Evolutionary conservation across 2,329 filamentous ascomycete genomes (phyloP).

Genomic region (Ophiostoma sp.): DNA sequence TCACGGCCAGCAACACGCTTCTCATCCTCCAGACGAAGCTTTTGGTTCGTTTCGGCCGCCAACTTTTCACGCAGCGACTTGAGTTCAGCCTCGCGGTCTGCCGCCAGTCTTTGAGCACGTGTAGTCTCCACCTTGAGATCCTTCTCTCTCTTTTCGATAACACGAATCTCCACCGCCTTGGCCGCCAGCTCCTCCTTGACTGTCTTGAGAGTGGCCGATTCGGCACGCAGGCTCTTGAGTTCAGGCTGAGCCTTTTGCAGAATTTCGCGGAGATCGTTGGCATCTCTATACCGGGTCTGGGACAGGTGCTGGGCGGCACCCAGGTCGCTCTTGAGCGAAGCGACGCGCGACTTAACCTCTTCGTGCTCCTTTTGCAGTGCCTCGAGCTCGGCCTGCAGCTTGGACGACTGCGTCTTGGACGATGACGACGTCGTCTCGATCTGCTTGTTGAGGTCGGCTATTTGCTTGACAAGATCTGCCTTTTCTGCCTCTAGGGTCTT

Average conservation of each 20-base stretch:
- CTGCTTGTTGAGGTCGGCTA: constrained; percentile 66
- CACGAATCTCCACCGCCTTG: constrained; percentile 57
- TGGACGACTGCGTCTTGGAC: constrained; percentile 43
- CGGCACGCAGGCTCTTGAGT: constrained; percentile 69
- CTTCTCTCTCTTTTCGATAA: constrained; percentile 76
- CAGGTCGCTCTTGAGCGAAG: constrained; percentile 72
- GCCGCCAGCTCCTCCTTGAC: constrained; percentile 67
- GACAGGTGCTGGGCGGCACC: constrained; percentile 81
- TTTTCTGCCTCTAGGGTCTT: constrained; percentile 68
- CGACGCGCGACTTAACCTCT: constrained; percentile 63
- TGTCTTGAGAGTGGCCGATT: constrained; percentile 67
- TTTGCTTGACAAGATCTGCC: constrained; percentile 55
- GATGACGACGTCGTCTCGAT: constrained; percentile 40
- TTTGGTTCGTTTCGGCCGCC: constrained; percentile 64
- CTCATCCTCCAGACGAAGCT: constrained; percentile 72
- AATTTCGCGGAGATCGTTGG: constrained; percentile 72
- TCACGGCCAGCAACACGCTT: constrained; percentile 70
- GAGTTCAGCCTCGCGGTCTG: constrained; percentile 73
- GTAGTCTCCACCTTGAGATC: constrained; percentile 72
- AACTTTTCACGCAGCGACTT: constrained; percentile 73
- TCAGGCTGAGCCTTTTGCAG: constrained; percentile 84
- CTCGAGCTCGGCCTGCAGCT: constrained; percentile 58
- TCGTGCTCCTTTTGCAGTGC: constrained; percentile 53
- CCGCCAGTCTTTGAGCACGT: constrained; percentile 61
- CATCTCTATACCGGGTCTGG: constrained; percentile 79